Evolutionary conservation across 208 protist genomes (phyloP).

Genomic region (Leishmania major): DNA sequence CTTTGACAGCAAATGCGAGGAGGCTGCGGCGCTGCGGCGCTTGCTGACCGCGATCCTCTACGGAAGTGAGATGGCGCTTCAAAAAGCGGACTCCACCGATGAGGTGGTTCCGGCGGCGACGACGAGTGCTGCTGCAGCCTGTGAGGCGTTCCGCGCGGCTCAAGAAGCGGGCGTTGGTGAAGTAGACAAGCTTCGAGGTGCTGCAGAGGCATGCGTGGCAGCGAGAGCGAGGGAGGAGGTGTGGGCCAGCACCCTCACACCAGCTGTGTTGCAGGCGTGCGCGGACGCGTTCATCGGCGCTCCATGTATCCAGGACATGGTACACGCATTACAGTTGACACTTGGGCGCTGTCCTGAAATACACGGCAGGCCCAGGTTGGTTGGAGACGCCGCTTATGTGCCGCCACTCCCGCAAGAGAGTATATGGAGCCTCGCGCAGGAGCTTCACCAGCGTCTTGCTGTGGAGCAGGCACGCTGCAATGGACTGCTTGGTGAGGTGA

Average conservation of each 20-base stretch:
- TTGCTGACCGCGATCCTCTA: constrained; percentile 1
- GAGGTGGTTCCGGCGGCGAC: background rate
- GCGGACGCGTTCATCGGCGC: background rate
- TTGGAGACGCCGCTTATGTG: background rate
- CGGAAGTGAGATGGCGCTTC: background rate
- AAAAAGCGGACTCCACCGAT: background rate
- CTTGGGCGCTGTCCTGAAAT: background rate
- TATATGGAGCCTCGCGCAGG: background rate
- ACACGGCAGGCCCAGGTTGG: background rate
- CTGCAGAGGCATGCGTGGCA: background rate
- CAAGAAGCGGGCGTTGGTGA: background rate
- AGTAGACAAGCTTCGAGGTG: background rate
- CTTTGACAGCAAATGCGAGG: background rate
- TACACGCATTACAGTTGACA: background rate
- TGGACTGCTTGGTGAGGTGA: background rate
- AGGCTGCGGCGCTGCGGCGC: background rate
- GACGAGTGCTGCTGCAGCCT: background rate
- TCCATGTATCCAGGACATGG: constrained; percentile 1
- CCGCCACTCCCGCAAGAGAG: background rate
- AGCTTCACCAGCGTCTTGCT: constrained; percentile 1
- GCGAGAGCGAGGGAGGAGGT: constrained; percentile 1
- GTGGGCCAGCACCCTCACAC: background rate
- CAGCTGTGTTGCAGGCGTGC: constrained; percentile 1
- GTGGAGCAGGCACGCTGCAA: background rate
- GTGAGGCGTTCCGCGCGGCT: background rate